phyloP scores from a whole-genome alignment of 202 grass and related monocot species.

The Bolboschoenoplectus hybrid region DNA sequence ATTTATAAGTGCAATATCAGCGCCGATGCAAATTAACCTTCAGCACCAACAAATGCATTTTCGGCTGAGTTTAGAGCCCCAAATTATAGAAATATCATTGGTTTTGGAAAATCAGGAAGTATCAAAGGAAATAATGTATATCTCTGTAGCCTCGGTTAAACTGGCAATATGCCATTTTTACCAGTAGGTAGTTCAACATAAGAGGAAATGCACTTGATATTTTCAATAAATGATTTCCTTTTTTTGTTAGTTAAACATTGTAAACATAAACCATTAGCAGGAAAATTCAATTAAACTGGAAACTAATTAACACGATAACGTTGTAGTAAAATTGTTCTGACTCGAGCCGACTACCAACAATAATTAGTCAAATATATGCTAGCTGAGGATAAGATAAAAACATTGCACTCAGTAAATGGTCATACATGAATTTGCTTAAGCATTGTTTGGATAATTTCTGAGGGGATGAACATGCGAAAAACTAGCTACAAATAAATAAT shows the following conservation, averaged over 20 bases:
- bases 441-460: neutral
- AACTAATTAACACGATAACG: neutral
- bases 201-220: neutral
- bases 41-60: neutral
- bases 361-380: constrained; percentile 26
- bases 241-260: constrained; percentile 7
- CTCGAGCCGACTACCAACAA: neutral
- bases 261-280: neutral
- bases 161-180: neutral
- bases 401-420: constrained; percentile 4
- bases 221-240: neutral
- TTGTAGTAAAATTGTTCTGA: neutral
- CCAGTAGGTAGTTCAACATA: neutral
- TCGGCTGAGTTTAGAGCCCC: neutral
- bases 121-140: neutral
- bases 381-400: constrained; percentile 25
- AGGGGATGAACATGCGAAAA: constrained; percentile 15
- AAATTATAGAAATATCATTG: neutral
- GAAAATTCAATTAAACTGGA: neutral
- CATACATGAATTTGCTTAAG: neutral
- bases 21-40: neutral
- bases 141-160: neutral
- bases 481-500: neutral
- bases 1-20: neutral
- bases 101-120: neutral